Conservation (phyloP, 352 stramenopile species). For the Globisporangium spinosum region DNA sequence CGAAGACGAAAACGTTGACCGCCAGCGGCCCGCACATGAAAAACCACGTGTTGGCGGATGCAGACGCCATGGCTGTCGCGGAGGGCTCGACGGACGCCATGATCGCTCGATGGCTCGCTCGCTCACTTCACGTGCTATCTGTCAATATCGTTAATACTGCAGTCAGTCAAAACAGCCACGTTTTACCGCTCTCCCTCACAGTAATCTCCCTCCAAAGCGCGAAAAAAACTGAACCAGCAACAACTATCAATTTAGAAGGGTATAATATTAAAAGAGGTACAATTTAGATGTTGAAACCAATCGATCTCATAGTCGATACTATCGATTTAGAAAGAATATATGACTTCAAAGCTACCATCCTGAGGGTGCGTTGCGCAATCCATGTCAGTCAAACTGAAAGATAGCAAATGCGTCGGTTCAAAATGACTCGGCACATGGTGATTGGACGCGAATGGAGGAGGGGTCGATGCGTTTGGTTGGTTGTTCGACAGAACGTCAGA, state of each 20-base stretch:
- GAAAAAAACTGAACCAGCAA: background rate
- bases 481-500: background rate
- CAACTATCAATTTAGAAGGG: background rate
- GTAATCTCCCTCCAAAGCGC: conserved; percentile 1
- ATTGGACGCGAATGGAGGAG: background rate
- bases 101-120: conserved; percentile 7
- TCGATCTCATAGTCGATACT: background rate
- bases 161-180: background rate
- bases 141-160: background rate
- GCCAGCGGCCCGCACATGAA: conserved; percentile 78
- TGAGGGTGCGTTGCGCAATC: background rate
- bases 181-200: background rate
- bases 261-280: background rate
- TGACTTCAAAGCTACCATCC: no score
- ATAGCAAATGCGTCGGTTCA: background rate
- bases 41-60: conserved; percentile 58
- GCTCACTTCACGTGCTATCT: background rate
- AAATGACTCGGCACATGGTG: conserved; percentile 3
- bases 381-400: background rate
- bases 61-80: background rate
- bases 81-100: conserved; percentile 15
- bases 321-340: background rate
- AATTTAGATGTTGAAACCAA: no score
- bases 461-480: background rate
- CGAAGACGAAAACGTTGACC: conserved; percentile 61